A percentile compares a stretch with the other conserved stretches of the same genome.
These are phyloP conservation scores for Venturiaceae sp. DNA, from an alignment of 2,329 filamentous ascomycete species.

Conservation along the genomic window DNA sequence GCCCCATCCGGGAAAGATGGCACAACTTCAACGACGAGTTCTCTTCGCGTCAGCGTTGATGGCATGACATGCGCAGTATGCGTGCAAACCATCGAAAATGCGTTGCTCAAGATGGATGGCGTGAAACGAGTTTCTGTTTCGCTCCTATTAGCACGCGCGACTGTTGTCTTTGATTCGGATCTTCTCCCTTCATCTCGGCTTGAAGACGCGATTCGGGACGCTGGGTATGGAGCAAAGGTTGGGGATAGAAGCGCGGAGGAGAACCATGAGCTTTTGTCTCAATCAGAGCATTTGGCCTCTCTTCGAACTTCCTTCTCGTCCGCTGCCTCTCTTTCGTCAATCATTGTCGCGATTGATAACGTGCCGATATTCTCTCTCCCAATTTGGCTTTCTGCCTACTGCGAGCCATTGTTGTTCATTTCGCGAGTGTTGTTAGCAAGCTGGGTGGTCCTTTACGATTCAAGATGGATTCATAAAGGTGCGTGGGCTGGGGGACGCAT, in stretches of 20 bases:
- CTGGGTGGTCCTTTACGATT: not conserved
- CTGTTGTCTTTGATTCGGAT: not conserved
- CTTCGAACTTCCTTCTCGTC: not conserved
- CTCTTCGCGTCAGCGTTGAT: not conserved
- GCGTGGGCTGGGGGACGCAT: not conserved
- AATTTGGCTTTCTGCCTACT: not conserved
- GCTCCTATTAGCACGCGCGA: not conserved
- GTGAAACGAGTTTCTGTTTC: not conserved
- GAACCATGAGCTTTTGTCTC: not conserved
- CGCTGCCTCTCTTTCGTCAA: not conserved
- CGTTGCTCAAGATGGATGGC: not conserved
- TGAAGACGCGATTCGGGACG: not conserved
- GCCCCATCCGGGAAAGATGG: not conserved
- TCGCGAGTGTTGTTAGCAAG: not conserved
- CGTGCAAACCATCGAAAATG: not conserved
- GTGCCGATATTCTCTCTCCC: no score
- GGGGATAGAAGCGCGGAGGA: not conserved
- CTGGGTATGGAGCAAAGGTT: not conserved
- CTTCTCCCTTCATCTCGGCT: not conserved
- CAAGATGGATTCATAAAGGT: not conserved
- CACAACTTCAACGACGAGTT: not conserved
- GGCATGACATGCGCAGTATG: constrained; percentile 1
- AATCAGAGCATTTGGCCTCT: not conserved
- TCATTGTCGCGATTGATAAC: not conserved
- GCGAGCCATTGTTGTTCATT: not conserved